phyloP scores from a whole-genome alignment of 306 rosid genomes.

The Clitoria ternatea region DNA sequence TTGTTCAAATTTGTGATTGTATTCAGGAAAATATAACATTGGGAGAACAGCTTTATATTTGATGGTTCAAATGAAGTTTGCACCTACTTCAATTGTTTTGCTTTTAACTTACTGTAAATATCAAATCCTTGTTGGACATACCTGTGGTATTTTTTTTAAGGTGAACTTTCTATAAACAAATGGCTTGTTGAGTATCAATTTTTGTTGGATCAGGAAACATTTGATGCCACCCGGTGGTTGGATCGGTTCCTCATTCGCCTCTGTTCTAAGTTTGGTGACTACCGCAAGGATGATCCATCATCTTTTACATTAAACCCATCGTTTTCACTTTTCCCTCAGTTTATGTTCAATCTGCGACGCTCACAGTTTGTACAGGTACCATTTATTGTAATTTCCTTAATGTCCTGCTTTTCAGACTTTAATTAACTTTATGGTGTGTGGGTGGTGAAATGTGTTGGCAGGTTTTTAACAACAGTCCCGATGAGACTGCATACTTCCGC shows the following conservation, averaged over 20 bases:
- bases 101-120: neutral
- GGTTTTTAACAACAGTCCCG: slow-evolving; percentile 99
- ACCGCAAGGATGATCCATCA: slow-evolving; percentile 93
- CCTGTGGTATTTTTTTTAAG: neutral
- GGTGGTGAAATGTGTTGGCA: slow-evolving; percentile 35
- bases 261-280: slow-evolving; percentile 95
- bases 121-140: slow-evolving; percentile 3
- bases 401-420: slow-evolving; percentile 7
- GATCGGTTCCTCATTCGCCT: slow-evolving; percentile 93
- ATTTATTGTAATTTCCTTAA: slow-evolving; percentile 9
- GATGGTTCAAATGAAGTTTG: slow-evolving; percentile 12
- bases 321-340: slow-evolving; percentile 90
- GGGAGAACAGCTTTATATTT: neutral
- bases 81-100: neutral
- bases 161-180: neutral
- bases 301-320: slow-evolving; percentile 83
- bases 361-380: slow-evolving; percentile 96
- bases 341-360: slow-evolving; percentile 89
- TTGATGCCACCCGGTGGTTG: slow-evolving; percentile 96
- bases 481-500: slow-evolving; percentile 96
- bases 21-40: neutral
- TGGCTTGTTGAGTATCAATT: slow-evolving; percentile 14
- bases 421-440: slow-evolving; percentile 10
- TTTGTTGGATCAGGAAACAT: slow-evolving; percentile 64
- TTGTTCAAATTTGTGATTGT: slow-evolving; percentile 12